Base-by-base conservation (phyloP, 108 stramenopile species). In the Cyclotella atomus region DNA sequence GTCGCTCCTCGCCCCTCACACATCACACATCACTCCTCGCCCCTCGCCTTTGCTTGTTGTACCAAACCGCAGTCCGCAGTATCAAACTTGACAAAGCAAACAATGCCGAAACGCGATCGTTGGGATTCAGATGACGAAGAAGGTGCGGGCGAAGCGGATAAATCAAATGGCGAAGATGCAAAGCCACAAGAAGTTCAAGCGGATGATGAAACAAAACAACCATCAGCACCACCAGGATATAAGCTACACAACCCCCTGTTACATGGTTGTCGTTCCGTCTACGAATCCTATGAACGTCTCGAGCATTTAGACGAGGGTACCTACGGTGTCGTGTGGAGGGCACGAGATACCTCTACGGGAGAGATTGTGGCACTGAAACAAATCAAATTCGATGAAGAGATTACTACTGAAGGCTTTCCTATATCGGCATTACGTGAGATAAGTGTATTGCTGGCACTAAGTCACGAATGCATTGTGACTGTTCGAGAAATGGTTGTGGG, bases 291-390 rank as follows among this genome's bases (percentile, higher is more conserved):
- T 74, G 95, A 97, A 43, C 86, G 91, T 25, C 67, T 95, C 15
- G 76, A 65, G 33, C 88, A 86, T 28, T 43, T 97, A 23, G 93
- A 92, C 41, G 96, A 97, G 70, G 97, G 97, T 2, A 95, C 97
- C 3, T 98, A 97, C 71, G 97, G 97, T 3, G 83, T 98, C 30
- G 97, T 98, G 4, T 98, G 96, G 91, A 95, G 92, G 61, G 97
- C 96, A 16, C 75, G 79, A 9, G 95, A 96, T 45, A 76, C 89
- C 68, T 82, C 85, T 6, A 90, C 89, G 16, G 56, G 82, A 36
- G 83, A 92, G 70, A 84, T 95, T 59, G 96, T 97, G 9, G 97
- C 97, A 0, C 68, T 98, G 19, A 98, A 98, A 76, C 91, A 95
- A 76, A 95, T 98, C 73, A 94, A 97, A 59, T 94, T 98, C 59